phyloP scores from a whole-genome alignment of 2,329 filamentous ascomycete genomes.

The Fusarium clavum region DNA sequence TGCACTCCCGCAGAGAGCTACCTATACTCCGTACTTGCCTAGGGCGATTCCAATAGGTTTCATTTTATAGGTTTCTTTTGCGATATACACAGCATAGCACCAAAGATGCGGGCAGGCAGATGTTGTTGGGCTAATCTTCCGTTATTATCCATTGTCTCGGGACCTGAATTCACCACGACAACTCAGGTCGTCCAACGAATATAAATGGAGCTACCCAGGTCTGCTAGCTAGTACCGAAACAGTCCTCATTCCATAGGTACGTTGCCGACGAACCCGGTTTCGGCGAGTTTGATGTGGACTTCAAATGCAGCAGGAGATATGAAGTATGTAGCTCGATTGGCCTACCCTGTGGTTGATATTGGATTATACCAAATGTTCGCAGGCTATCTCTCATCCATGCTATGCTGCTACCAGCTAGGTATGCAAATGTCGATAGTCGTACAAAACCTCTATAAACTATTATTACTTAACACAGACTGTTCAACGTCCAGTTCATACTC shows the following conservation, averaged over 20 bases:
- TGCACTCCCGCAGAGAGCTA: no score
- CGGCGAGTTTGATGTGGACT: neutral
- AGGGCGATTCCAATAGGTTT: neutral
- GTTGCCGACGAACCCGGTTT: neutral
- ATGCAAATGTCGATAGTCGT: neutral
- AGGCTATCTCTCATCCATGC: neutral
- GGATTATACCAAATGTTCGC: neutral
- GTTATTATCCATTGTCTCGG: conserved; percentile 1
- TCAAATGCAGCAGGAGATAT: neutral
- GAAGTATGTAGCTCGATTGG: neutral
- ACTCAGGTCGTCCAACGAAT: conserved; percentile 2
- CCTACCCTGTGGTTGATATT: neutral
- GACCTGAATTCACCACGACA: neutral
- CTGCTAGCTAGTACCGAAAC: neutral
- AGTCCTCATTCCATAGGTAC: conserved; percentile 3
- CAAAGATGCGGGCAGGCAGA: neutral
- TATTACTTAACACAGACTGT: neutral
- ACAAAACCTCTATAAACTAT: neutral
- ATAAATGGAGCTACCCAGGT: neutral
- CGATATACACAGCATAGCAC: neutral
- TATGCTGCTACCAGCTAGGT: neutral
- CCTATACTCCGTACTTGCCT: neutral
- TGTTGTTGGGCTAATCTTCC: neutral
- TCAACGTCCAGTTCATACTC: neutral
- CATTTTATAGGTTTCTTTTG: neutral